phyloP scores from a whole-genome alignment of 306 rosid genomes.

The Dalbergia oliveri region DNA sequence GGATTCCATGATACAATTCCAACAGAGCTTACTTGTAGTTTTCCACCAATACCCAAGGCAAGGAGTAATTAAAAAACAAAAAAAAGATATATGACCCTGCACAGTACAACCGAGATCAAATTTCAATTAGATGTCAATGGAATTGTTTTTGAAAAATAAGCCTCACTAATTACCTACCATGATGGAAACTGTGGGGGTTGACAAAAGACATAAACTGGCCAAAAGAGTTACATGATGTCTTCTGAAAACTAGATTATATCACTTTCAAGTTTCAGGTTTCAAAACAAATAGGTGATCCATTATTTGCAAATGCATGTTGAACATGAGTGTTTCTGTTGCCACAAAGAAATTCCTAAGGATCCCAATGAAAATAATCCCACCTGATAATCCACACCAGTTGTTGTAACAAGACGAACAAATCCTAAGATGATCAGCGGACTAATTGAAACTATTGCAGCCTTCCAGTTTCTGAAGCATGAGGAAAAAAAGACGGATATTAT shows the following conservation, averaged over 20 bases:
- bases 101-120: slow-evolving; percentile 17
- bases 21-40: not conserved
- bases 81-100: not conserved
- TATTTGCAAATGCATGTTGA: slow-evolving; percentile 4
- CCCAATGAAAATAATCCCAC: slow-evolving; percentile 50
- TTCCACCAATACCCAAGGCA: not conserved
- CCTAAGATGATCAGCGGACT: slow-evolving; percentile 84
- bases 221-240: slow-evolving; percentile 22
- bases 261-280: not conserved
- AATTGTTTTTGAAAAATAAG: slow-evolving; percentile 3
- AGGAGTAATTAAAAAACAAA: not conserved
- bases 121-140: not conserved
- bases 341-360: slow-evolving; percentile 14
- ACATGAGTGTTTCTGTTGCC: slow-evolving; percentile 14
- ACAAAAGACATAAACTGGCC: slow-evolving; percentile 6
- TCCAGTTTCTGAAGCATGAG: slow-evolving; percentile 67
- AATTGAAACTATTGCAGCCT: slow-evolving; percentile 67
- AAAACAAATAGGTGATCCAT: not conserved
- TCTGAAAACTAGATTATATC: slow-evolving; percentile 2
- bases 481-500: slow-evolving; percentile 12
- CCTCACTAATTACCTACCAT: not conserved
- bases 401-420: slow-evolving; percentile 73
- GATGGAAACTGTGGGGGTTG: not conserved
- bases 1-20: not conserved
- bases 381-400: slow-evolving; percentile 89